These are phyloP conservation scores for Passalora sequoiae DNA, from an alignment of 2,329 filamentous ascomycete species.

Conservation along the genomic window DNA sequence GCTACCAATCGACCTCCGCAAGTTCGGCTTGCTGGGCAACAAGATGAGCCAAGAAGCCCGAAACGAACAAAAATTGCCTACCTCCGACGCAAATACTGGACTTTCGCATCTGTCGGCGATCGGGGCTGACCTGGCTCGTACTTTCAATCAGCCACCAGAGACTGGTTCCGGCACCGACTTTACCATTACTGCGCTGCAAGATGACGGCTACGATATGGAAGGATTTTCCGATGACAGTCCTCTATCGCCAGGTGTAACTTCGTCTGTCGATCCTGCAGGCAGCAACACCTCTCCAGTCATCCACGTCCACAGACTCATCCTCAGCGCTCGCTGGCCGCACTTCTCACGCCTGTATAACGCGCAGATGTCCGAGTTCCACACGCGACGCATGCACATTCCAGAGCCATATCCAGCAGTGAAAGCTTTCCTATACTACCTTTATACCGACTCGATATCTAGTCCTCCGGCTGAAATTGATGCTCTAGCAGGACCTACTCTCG, in stretches of 20 bases:
- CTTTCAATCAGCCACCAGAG: conserved; percentile 83
- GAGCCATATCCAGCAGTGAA: conserved; percentile 92
- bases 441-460: conserved; percentile 77
- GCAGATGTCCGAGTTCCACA: conserved; percentile 97
- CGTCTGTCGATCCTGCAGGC: conserved; percentile 13
- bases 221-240: conserved; percentile 56
- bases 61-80: conserved; percentile 41
- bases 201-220: conserved; percentile 54
- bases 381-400: conserved; percentile 94
- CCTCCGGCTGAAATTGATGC: conserved; percentile 24
- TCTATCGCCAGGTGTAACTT: conserved; percentile 12
- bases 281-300: conserved; percentile 69
- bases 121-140: conserved; percentile 75
- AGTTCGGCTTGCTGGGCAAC: conserved; percentile 85
- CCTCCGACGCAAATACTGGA: conserved; percentile 50
- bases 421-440: conserved; percentile 92
- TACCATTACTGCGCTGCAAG: conserved; percentile 78
- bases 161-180: conserved; percentile 85
- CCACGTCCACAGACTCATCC: conserved; percentile 88
- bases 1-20: conserved; percentile 84
- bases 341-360: conserved; percentile 87
- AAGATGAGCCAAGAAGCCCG: conserved; percentile 44
- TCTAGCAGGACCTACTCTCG: conserved; percentile 53
- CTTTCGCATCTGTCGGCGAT: conserved; percentile 55
- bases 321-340: conserved; percentile 94